Percentiles rank a stretch among this genome's conserved stretches.
Evolutionary conservation across 2,329 filamentous ascomycete species (phyloP).

Genomic region (Colletotrichum sp.): DNA sequence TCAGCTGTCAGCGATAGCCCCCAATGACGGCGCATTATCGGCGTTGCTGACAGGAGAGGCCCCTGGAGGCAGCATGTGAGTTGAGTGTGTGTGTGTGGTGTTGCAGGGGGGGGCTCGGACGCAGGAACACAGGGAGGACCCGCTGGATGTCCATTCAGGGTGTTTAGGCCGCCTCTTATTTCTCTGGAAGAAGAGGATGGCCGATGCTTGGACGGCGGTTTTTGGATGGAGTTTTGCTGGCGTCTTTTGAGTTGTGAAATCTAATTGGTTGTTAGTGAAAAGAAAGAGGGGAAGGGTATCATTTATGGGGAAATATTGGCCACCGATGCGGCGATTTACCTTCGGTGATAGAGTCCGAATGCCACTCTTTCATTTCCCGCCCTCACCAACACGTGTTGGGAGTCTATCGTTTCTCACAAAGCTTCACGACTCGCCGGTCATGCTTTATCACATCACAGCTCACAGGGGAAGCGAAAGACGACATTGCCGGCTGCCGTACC

Average conservation of each 20-base stretch:
- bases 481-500: not conserved
- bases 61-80: not conserved
- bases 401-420: not conserved
- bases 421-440: not conserved
- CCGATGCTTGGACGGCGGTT: not conserved
- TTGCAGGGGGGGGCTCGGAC: not conserved
- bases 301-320: not conserved
- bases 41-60: not conserved
- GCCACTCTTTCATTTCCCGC: not conserved
- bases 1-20: not conserved
- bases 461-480: not conserved
- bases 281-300: not conserved
- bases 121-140: not conserved
- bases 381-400: not conserved
- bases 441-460: not conserved
- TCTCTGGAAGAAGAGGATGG: not conserved
- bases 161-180: conserved; percentile 16
- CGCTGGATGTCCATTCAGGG: not conserved
- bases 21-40: conserved; percentile 3
- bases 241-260: not conserved
- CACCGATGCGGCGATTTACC: not conserved
- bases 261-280: not conserved
- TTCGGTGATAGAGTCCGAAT: not conserved
- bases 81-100: not conserved
- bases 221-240: not conserved